phyloP scores from a whole-genome alignment of 2,329 filamentous ascomycete genomes.

The Trichophyton simii region DNA sequence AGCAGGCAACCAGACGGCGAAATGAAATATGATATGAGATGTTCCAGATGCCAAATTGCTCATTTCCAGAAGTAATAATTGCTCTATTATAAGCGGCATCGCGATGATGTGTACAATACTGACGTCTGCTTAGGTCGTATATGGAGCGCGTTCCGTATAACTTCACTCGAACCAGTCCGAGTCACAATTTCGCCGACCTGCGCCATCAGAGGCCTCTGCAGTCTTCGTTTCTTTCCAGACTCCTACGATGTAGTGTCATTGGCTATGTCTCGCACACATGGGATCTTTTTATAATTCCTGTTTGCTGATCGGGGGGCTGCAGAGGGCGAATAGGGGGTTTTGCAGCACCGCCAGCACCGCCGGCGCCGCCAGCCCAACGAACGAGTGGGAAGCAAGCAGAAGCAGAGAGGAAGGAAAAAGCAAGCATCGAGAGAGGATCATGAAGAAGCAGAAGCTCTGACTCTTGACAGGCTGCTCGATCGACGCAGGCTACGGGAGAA shows the following conservation, averaged over 20 bases:
- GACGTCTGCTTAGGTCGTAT: background rate
- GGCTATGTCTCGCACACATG: slow-evolving; percentile 1
- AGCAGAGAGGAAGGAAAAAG: background rate
- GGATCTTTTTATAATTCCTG: slow-evolving; percentile 1
- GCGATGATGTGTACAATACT: background rate
- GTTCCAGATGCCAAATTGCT: background rate
- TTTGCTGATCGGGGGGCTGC: background rate
- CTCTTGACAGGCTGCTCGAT: background rate
- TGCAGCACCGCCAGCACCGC: background rate
- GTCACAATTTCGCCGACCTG: background rate
- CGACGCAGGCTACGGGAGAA: background rate
- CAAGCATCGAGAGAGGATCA: background rate
- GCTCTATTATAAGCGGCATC: background rate
- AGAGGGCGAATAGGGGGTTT: background rate
- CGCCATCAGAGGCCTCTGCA: background rate
- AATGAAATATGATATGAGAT: background rate
- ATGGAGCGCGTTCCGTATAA: background rate
- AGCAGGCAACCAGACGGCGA: background rate
- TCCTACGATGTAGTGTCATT: background rate
- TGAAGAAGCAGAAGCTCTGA: background rate
- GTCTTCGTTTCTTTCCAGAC: background rate
- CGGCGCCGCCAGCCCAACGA: background rate
- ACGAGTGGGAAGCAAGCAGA: background rate
- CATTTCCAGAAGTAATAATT: background rate
- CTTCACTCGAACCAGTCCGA: background rate